Evolutionary conservation across 2,329 filamentous ascomycete genomes (phyloP).

Genomic region (Monilinia fructigena): DNA sequence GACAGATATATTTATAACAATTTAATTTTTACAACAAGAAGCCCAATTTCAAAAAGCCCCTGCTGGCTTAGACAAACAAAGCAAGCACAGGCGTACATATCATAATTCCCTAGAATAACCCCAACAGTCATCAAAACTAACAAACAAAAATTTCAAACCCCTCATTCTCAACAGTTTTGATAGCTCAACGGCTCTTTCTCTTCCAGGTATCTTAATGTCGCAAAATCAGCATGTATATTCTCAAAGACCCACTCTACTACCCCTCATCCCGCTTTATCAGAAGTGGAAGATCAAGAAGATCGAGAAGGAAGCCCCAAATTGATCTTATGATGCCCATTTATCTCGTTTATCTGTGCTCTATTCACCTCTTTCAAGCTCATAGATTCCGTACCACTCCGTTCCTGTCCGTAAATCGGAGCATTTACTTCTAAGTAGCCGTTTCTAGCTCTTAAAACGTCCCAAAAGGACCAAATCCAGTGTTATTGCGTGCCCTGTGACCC

Average conservation of each 20-base stretch:
- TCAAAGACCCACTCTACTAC: constrained; percentile 9
- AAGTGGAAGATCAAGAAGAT: background rate
- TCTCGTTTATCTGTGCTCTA: background rate
- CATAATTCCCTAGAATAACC: background rate
- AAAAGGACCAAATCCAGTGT: too few species aligned
- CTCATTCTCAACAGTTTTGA: background rate
- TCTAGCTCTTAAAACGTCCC: too few species aligned
- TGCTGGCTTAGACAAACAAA: background rate
- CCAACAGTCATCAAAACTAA: background rate
- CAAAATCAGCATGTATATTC: background rate
- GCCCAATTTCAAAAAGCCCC: background rate
- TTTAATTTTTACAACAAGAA: background rate
- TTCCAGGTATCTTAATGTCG: background rate
- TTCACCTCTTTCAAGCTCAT: background rate
- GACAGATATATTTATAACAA: background rate
- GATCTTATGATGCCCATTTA: background rate
- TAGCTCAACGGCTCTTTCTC: constrained; percentile 10
- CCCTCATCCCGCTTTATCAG: constrained; percentile 1
- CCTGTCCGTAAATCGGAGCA: background rate
- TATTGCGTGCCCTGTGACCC: too few species aligned
- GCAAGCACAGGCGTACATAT: background rate
- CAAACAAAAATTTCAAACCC: background rate
- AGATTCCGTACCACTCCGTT: background rate
- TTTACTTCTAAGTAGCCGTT: background rate
- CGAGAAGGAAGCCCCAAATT: background rate